Base-by-base conservation (phyloP, 108 stramenopile species). In the Cyclotella sp. region DNA sequence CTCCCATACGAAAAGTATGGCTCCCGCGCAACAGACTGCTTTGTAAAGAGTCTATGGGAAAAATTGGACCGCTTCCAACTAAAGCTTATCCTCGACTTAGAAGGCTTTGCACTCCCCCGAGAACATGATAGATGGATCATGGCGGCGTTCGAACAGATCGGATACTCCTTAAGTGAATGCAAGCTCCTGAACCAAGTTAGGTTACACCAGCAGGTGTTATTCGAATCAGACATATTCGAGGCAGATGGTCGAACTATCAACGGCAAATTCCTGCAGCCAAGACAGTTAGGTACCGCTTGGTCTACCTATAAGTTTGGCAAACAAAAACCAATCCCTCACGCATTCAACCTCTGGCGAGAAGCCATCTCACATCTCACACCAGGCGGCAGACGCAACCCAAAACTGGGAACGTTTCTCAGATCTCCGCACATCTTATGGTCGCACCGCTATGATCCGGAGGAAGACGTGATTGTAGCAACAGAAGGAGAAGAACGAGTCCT, bases 141-240 rank as follows among this genome's bases (percentile, higher is more conserved):
- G 76, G 1, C 0, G 9, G 28, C 30, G 1, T 45, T 76, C 21
- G 42, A 28, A 21, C 19, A 59, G 0, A 3, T 69, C 0, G 67
- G 67, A 0, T 68, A 62, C 22, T 0, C 10, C 16, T n/a, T 0
- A 0, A 0, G 19, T 6, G 61, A 77, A 22, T 39, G 60, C 8
- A 28, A 18, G 29, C 8, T 8, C 5, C 40, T 78, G 12, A 78
- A 71, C 28, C 40, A 63, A 39, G 62, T 63, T 12, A 54, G 77
- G 8, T 1, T 70, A 0, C 49, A 78, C 34, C 68, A 70, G 19
- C 77, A 77, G 46, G 77, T 70, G 0, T 34, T 78, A 15, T 78
- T 69, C 34, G 4, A 54, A 9, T 70, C 63, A 8, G 68, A 71
- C 49, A 34, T 78, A 0, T 22, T 78, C 0, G 47, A 42, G 13